These are phyloP conservation scores for Mucor plumbeus DNA, from an alignment of 371 early-diverging fungal genomes.

Conservation along the genomic window DNA sequence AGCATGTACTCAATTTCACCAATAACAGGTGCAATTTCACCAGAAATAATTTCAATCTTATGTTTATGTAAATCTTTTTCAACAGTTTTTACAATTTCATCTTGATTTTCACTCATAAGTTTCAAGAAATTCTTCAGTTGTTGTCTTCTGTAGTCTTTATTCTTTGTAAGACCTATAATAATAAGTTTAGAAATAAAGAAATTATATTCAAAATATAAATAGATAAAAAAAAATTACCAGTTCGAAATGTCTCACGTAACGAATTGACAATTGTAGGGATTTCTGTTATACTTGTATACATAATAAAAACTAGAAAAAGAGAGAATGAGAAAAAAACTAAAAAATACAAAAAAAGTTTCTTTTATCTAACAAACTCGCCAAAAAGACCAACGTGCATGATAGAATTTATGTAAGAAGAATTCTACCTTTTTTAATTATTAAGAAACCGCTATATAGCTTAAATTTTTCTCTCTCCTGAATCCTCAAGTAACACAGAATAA, in stretches of 20 bases:
- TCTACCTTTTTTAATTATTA: background rate
- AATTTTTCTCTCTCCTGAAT: background rate
- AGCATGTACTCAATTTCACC: slow-evolving; percentile 72
- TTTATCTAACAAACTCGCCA: background rate
- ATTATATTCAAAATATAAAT: background rate
- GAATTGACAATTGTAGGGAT: slow-evolving; percentile 48
- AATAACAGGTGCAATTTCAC: slow-evolving; percentile 65
- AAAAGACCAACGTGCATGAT: too few relatives aligned
- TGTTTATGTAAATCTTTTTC: slow-evolving; percentile 70
- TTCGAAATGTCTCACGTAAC: slow-evolving; percentile 52
- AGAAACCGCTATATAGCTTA: too few relatives aligned
- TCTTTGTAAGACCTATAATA: slow-evolving; percentile 44
- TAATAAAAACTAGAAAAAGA: background rate
- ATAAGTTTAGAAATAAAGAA: background rate
- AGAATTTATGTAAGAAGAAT: background rate
- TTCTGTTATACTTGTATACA: slow-evolving; percentile 28
- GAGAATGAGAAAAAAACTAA: background rate
- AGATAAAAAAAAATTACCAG: slow-evolving; percentile 32
- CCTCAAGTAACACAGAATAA: background rate
- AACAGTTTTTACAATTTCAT: slow-evolving; percentile 61
- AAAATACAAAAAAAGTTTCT: background rate
- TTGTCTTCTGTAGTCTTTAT: slow-evolving; percentile 60
- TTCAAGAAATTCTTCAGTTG: slow-evolving; percentile 68
- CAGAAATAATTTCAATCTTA: slow-evolving; percentile 51
- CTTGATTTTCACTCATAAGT: slow-evolving; percentile 67